Conservation (phyloP, 495 filamentous ascomycete genomes). For the Hypoxylon rickii region DNA sequence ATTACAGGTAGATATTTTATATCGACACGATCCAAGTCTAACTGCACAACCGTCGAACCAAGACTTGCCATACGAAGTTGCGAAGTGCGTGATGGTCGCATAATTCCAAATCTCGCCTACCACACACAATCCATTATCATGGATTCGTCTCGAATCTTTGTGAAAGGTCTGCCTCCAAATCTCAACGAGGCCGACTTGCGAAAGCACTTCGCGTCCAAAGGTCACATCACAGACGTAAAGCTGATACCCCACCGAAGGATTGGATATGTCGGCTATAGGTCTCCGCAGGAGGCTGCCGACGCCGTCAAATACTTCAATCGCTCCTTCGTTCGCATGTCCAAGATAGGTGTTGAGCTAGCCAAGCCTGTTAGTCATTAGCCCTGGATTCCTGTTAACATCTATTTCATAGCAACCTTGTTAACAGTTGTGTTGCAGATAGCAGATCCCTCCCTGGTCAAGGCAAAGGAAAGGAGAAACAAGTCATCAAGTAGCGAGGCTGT, state of each 20-base stretch:
- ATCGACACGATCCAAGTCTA: too few relatives aligned
- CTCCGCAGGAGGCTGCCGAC: constrained; percentile 71
- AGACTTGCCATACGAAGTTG: too few relatives aligned
- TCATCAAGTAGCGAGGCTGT: constrained; percentile 34
- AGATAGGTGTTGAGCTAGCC: constrained; percentile 88
- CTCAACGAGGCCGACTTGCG: constrained; percentile 65
- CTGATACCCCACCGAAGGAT: constrained; percentile 86
- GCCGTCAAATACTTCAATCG: constrained; percentile 95
- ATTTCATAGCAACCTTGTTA: constrained; percentile 5
- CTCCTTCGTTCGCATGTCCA: constrained; percentile 95
- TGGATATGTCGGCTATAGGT: constrained; percentile 95
- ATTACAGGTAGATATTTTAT: too few relatives aligned
- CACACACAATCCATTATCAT: too few relatives aligned
- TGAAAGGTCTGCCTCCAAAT: constrained; percentile 61
- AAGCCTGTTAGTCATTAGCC: constrained; percentile 72
- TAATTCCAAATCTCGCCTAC: too few relatives aligned
- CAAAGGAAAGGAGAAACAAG: constrained; percentile 30
- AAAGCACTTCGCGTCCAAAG: constrained; percentile 78
- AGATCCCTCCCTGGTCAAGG: constrained; percentile 35
- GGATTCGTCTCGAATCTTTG: constrained; percentile 86
- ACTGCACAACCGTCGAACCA: too few relatives aligned
- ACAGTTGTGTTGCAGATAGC: constrained; percentile 32
- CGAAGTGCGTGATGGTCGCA: too few relatives aligned
- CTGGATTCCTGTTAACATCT: not conserved
- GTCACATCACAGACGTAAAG: constrained; percentile 86